These are phyloP conservation scores for Aspergillus transmontanensis DNA, from an alignment of 2,329 filamentous ascomycete species.

Conservation along the genomic window DNA sequence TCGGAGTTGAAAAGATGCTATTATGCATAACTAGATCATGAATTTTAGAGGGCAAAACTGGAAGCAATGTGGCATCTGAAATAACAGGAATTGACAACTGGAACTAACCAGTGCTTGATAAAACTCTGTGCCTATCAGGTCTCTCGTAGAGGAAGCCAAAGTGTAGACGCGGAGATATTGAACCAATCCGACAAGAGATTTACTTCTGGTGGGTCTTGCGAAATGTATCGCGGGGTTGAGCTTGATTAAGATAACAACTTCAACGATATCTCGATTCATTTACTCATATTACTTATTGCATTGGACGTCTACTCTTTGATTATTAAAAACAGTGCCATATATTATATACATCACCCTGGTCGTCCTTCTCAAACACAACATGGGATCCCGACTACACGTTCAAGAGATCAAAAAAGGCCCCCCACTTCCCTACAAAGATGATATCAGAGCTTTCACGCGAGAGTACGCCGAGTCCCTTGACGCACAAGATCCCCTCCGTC, in stretches of 20 bases:
- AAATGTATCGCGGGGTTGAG: not conserved
- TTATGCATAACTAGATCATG: too few relatives aligned
- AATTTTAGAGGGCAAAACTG: too few relatives aligned
- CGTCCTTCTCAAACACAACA: not conserved
- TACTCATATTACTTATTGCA: not conserved
- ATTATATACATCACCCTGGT: not conserved
- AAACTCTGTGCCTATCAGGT: not conserved
- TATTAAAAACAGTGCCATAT: not conserved
- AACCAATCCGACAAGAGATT: not conserved
- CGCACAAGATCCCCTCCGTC: slow-evolving; percentile 60
- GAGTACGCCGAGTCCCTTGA: slow-evolving; percentile 57
- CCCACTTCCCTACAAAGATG: slow-evolving; percentile 34
- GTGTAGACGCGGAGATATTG: not conserved
- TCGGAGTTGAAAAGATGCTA: too few relatives aligned
- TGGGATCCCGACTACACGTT: slow-evolving; percentile 22
- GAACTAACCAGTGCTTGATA: not conserved
- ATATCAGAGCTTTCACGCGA: slow-evolving; percentile 36
- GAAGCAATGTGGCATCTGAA: not conserved
- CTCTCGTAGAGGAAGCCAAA: not conserved
- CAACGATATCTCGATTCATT: not conserved
- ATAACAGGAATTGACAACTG: not conserved
- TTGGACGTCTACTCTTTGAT: not conserved
- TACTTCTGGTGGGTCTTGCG: not conserved
- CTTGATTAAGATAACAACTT: not conserved
- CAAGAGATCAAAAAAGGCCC: slow-evolving; percentile 29